phyloP scores from a whole-genome alignment of 2,329 filamentous ascomycete genomes.

The Dissoconium aciculare region DNA sequence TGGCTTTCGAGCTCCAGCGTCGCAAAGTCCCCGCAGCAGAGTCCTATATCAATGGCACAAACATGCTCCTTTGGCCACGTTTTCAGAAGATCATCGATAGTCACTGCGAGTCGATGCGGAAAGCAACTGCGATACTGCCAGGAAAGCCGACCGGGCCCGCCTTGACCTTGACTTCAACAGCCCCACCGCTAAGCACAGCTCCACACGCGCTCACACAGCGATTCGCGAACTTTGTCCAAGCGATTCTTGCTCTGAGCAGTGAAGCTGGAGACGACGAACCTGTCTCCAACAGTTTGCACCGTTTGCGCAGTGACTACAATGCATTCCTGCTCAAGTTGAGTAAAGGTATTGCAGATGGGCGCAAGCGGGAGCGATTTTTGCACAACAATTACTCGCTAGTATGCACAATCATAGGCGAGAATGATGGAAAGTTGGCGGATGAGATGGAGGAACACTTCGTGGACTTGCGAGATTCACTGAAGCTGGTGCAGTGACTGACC shows the following conservation, averaged over 20 bases:
- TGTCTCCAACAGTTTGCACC: constrained; percentile 61
- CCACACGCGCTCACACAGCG: constrained; percentile 86
- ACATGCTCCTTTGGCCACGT: constrained; percentile 91
- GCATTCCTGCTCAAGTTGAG: constrained; percentile 65
- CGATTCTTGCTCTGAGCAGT: constrained; percentile 66
- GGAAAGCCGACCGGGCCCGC: constrained; percentile 38
- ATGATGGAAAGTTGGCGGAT: constrained; percentile 53
- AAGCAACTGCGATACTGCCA: constrained; percentile 34
- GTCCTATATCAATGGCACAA: constrained; percentile 82
- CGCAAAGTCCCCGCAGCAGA: constrained; percentile 81
- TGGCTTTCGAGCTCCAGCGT: constrained; percentile 85
- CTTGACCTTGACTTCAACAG: constrained; percentile 39
- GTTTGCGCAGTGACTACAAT: constrained; percentile 70
- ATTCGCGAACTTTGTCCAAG: constrained; percentile 86
- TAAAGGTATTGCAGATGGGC: constrained; percentile 57
- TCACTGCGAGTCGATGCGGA: constrained; percentile 75
- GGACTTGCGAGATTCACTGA: constrained; percentile 32
- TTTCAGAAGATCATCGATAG: constrained; percentile 88
- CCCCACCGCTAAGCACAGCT: constrained; percentile 55
- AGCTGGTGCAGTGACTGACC: background rate
- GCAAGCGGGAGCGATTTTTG: constrained; percentile 74
- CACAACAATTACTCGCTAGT: constrained; percentile 94
- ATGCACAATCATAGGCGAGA: constrained; percentile 69
- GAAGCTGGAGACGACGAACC: constrained; percentile 92
- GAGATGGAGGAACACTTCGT: constrained; percentile 69